These are phyloP conservation scores for Calonectria montana DNA, from an alignment of 2,329 filamentous ascomycete species.

Conservation along the genomic window DNA sequence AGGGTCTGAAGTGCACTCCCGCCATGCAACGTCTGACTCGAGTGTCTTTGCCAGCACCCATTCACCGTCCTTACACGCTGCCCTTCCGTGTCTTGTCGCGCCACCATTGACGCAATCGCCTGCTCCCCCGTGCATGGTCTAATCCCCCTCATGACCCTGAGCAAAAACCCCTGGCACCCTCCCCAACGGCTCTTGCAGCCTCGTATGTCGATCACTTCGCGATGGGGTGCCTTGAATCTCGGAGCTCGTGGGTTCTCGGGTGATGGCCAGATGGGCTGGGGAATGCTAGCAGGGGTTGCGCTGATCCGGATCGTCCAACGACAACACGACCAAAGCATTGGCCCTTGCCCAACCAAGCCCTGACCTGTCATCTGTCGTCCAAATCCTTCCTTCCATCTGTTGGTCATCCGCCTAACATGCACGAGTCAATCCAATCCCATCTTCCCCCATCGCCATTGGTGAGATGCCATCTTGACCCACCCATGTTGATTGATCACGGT, in stretches of 20 bases:
- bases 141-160: not conserved
- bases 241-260: constrained; percentile 40
- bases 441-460: not conserved
- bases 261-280: constrained; percentile 40
- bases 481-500: no score
- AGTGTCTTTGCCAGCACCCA: not conserved
- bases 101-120: constrained; percentile 23
- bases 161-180: not conserved
- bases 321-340: constrained; percentile 16
- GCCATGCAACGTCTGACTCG: constrained; percentile 1
- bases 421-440: not conserved
- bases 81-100: constrained; percentile 16
- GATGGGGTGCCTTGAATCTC: constrained; percentile 38
- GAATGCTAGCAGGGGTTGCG: constrained; percentile 41
- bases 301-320: constrained; percentile 42
- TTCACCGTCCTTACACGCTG: not conserved
- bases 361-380: constrained; percentile 14
- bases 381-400: constrained; percentile 23
- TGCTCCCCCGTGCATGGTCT: constrained; percentile 1
- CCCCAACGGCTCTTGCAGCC: constrained; percentile 29
- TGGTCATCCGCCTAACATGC: constrained; percentile 30
- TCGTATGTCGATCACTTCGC: constrained; percentile 37
- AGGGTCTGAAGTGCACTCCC: not conserved
- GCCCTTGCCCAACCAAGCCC: not conserved
- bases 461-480: not conserved